Evolutionary conservation across 352 stramenopile species (phyloP).

Genomic region (Phytophthora tentaculata): DNA sequence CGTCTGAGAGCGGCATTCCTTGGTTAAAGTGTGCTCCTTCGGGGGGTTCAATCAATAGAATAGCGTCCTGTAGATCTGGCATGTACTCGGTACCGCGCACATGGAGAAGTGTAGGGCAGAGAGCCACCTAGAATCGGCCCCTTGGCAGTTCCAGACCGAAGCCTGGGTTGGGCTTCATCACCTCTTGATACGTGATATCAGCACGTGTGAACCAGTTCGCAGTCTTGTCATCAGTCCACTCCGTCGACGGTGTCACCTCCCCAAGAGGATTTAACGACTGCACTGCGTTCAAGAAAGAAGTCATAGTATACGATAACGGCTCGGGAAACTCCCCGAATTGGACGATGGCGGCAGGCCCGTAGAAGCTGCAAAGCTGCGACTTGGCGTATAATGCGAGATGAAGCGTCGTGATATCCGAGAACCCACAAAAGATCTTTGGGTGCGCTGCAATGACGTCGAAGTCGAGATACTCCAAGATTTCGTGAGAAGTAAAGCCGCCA

Average conservation of each 20-base stretch:
- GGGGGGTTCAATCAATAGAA: slow-evolving; percentile 64
- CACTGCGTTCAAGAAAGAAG: slow-evolving; percentile 46
- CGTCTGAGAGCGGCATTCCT: slow-evolving; percentile 52
- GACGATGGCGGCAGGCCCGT: slow-evolving; percentile 57
- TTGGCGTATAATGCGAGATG: slow-evolving; percentile 58
- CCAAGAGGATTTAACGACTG: slow-evolving; percentile 36
- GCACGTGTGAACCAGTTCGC: slow-evolving; percentile 59
- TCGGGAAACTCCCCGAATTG: slow-evolving; percentile 71
- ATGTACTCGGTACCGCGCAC: slow-evolving; percentile 58
- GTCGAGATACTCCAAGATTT: slow-evolving; percentile 67
- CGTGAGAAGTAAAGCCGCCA: slow-evolving; percentile 64
- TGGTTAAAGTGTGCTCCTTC: slow-evolving; percentile 58
- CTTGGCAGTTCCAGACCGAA: slow-evolving; percentile 38
- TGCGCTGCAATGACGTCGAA: slow-evolving; percentile 50
- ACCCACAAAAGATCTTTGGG: slow-evolving; percentile 65
- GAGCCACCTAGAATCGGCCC: slow-evolving; percentile 59
- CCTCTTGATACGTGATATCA: slow-evolving; percentile 48
- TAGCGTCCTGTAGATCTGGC: slow-evolving; percentile 41
- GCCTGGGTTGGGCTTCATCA: slow-evolving; percentile 52
- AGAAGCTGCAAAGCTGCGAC: slow-evolving; percentile 58
- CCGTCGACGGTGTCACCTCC: slow-evolving; percentile 37
- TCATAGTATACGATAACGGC: slow-evolving; percentile 53
- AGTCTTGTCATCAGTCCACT: slow-evolving; percentile 74
- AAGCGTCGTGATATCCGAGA: slow-evolving; percentile 70
- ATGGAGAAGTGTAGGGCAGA: slow-evolving; percentile 62